Conservation (phyloP, 257 asterid genomes). For the Ajuga chamaepitys region DNA sequence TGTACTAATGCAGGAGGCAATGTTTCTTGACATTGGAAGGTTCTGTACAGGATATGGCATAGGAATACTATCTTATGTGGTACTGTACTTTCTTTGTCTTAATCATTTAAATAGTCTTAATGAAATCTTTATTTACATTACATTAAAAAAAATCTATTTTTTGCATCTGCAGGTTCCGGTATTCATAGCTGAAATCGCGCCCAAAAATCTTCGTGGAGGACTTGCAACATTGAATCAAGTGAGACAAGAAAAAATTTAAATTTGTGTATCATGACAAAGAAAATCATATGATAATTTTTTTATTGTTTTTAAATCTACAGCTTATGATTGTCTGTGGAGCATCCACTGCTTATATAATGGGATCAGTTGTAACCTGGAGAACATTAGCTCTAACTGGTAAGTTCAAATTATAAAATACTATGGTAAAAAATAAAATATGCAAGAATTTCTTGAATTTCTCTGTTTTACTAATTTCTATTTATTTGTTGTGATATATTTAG, state of each 20-base stretch:
- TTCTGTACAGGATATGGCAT: constrained; percentile 83
- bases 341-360: constrained; percentile 57
- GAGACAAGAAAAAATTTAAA: background rate
- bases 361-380: constrained; percentile 71
- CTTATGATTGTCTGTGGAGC: constrained; percentile 82
- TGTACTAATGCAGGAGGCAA: constrained; percentile 39
- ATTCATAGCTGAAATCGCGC: constrained; percentile 83
- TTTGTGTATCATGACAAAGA: background rate
- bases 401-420: background rate
- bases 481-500: constrained; percentile 26
- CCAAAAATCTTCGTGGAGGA: constrained; percentile 76
- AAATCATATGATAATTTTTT: background rate
- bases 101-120: background rate
- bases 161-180: constrained; percentile 54
- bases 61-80: constrained; percentile 80
- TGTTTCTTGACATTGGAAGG: constrained; percentile 63
- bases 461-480: background rate
- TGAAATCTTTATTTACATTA: background rate
- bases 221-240: constrained; percentile 84
- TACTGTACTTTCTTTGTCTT: constrained; percentile 6
- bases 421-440: background rate
- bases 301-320: constrained; percentile 25
- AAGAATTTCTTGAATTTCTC: background rate
- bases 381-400: constrained; percentile 68
- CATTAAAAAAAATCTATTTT: background rate